phyloP scores from a whole-genome alignment of 805 yeast genomes.

The Wickerhamomyces alni region DNA sequence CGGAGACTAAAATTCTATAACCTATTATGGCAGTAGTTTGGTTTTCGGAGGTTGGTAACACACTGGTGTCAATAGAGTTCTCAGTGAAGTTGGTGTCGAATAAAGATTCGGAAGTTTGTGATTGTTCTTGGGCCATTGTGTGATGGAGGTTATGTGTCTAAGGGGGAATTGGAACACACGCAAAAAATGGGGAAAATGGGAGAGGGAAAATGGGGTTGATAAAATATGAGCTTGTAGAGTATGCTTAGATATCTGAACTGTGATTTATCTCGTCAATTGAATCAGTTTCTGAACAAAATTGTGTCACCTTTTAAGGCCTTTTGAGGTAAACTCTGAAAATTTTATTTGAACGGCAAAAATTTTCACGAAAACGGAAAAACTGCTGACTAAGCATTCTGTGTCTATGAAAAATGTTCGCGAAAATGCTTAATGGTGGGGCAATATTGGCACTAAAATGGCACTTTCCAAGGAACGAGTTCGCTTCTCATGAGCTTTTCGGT shows the following conservation, averaged over 20 bases:
- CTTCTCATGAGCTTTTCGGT: neutral
- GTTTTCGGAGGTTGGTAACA: conserved; percentile 18
- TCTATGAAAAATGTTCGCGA: too few relatives aligned
- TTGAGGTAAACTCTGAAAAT: too few relatives aligned
- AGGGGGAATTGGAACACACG: too few relatives aligned
- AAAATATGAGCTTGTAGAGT: neutral
- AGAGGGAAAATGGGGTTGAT: too few relatives aligned
- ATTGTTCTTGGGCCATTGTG: conserved; percentile 6
- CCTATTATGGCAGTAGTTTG: conserved; percentile 22
- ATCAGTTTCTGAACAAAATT: too few relatives aligned
- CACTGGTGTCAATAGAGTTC: conserved; percentile 11
- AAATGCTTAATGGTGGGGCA: too few relatives aligned
- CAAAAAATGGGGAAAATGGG: too few relatives aligned
- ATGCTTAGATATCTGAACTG: neutral
- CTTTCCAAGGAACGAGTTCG: conserved; percentile 9
- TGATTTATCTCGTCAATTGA: neutral
- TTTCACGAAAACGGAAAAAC: neutral
- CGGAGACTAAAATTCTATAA: conserved; percentile 56
- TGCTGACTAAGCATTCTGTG: too few relatives aligned
- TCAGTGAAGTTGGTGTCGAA: conserved; percentile 21
- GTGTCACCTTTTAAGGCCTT: too few relatives aligned
- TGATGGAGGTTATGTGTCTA: neutral
- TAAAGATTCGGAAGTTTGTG: conserved; percentile 17
- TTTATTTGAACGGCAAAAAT: neutral
- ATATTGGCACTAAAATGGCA: conserved; percentile 6